Conservation (phyloP, 305 asterid genomes). For the Euphrasia arctica region DNA sequence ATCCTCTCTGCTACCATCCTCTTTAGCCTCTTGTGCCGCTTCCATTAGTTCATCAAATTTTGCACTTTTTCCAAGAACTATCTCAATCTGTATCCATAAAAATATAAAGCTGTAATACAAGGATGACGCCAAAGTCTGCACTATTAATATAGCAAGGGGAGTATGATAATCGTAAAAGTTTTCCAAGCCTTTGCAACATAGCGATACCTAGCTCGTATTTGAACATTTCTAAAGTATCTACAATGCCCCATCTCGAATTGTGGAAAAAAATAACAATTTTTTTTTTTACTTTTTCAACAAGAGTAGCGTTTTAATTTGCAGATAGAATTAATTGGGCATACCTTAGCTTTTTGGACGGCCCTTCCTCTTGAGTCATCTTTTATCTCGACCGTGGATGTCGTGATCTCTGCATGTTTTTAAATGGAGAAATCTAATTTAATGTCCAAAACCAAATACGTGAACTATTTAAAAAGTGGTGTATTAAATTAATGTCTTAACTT, state of each 20-base stretch:
- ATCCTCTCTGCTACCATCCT: slow-evolving; percentile 40
- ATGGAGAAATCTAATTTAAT: slow-evolving; percentile 19
- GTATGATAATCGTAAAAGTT: background rate
- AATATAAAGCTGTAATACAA: background rate
- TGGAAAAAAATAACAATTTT: background rate
- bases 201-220: background rate
- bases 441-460: slow-evolving; percentile 8
- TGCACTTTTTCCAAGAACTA: slow-evolving; percentile 54
- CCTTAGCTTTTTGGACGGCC: slow-evolving; percentile 77
- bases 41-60: slow-evolving; percentile 70
- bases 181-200: background rate
- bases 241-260: background rate
- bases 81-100: slow-evolving; percentile 47
- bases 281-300: background rate
- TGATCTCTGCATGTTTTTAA: slow-evolving; percentile 49
- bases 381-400: slow-evolving; percentile 77
- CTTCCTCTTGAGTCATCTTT: slow-evolving; percentile 71
- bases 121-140: background rate
- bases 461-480: background rate
- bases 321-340: slow-evolving; percentile 19
- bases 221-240: background rate
- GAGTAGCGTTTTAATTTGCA: no score
- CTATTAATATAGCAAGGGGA: background rate
- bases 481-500: background rate
- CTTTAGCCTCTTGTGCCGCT: slow-evolving; percentile 43